These are phyloP conservation scores for Chionographis japonica DNA, from an alignment of 106 monocot genomes.

Conservation along the genomic window DNA sequence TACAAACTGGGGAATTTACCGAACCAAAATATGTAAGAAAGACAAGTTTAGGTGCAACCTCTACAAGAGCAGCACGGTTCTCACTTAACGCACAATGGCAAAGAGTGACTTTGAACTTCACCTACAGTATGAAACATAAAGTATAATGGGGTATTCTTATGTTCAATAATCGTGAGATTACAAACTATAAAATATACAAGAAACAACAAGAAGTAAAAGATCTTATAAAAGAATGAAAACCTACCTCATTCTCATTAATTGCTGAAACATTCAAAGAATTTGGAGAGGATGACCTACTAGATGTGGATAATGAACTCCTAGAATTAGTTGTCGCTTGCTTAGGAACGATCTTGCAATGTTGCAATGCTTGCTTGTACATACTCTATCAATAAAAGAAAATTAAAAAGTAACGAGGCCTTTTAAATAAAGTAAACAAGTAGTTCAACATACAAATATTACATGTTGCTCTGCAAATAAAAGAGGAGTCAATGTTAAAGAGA, in stretches of 20 bases:
- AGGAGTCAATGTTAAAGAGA: too few relatives aligned
- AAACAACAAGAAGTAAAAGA: background rate
- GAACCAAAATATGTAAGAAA: slow-evolving; percentile 5
- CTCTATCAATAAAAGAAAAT: slow-evolving; percentile 34
- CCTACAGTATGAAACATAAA: slow-evolving; percentile 42
- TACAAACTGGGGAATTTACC: slow-evolving; percentile 1
- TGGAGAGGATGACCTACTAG: slow-evolving; percentile 81
- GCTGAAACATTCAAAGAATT: slow-evolving; percentile 57
- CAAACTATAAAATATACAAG: slow-evolving; percentile 7
- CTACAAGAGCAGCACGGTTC: slow-evolving; percentile 79
- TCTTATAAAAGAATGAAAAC: slow-evolving; percentile 1
- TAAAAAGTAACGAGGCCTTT: background rate
- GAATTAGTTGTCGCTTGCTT: slow-evolving; percentile 44
- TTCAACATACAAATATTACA: too few relatives aligned
- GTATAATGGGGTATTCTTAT: background rate
- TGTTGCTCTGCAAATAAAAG: too few relatives aligned
- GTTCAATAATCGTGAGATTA: background rate
- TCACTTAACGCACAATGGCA: slow-evolving; percentile 83
- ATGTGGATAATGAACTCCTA: slow-evolving; percentile 64
- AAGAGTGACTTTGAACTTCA: slow-evolving; percentile 92
- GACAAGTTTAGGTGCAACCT: slow-evolving; percentile 39
- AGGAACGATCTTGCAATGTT: slow-evolving; percentile 68
- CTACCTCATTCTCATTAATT: slow-evolving; percentile 92
- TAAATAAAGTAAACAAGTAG: too few relatives aligned
- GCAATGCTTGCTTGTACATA: slow-evolving; percentile 94